Evolutionary conservation across 2,329 filamentous ascomycete species (phyloP).

Genomic region (Coniochaeta ligniaria): DNA sequence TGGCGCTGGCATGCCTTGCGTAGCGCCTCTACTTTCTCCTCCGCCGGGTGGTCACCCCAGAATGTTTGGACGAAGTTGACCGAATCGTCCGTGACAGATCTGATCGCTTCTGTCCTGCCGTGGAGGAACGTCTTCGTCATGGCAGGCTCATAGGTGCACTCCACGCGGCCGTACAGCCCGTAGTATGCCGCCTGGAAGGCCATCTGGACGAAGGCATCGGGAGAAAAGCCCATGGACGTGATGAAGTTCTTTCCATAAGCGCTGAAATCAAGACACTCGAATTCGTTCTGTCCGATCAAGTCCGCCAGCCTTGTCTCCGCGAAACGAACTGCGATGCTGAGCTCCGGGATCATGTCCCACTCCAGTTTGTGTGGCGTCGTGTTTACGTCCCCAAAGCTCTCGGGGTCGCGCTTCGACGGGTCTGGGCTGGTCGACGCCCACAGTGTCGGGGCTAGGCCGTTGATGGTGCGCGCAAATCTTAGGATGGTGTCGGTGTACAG

Average conservation of each 20-base stretch:
- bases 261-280: slow-evolving; percentile 81
- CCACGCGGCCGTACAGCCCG: slow-evolving; percentile 85
- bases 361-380: slow-evolving; percentile 94
- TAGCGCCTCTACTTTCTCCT: slow-evolving; percentile 79
- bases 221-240: slow-evolving; percentile 92
- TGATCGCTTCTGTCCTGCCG: slow-evolving; percentile 88
- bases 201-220: slow-evolving; percentile 98
- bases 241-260: slow-evolving; percentile 97
- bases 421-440: slow-evolving; percentile 91
- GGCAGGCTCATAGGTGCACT: slow-evolving; percentile 94
- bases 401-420: slow-evolving; percentile 83
- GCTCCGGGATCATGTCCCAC: slow-evolving; percentile 93
- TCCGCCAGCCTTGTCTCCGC: slow-evolving; percentile 92
- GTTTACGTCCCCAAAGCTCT: slow-evolving; percentile 86
- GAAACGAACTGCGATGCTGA: slow-evolving; percentile 86
- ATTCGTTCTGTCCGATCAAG: slow-evolving; percentile 93
- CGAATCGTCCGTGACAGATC: slow-evolving; percentile 75
- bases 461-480: slow-evolving; percentile 90
- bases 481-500: slow-evolving; percentile 97
- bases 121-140: slow-evolving; percentile 97
- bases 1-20: slow-evolving; percentile 80
- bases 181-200: slow-evolving; percentile 98
- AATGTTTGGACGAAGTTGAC: slow-evolving; percentile 89
- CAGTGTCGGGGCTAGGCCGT: slow-evolving; percentile 81
- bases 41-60: slow-evolving; percentile 82